Evolutionary conservation across 768 basidiomycete genomes (phyloP).

Genomic region (Trametes cingulata): DNA sequence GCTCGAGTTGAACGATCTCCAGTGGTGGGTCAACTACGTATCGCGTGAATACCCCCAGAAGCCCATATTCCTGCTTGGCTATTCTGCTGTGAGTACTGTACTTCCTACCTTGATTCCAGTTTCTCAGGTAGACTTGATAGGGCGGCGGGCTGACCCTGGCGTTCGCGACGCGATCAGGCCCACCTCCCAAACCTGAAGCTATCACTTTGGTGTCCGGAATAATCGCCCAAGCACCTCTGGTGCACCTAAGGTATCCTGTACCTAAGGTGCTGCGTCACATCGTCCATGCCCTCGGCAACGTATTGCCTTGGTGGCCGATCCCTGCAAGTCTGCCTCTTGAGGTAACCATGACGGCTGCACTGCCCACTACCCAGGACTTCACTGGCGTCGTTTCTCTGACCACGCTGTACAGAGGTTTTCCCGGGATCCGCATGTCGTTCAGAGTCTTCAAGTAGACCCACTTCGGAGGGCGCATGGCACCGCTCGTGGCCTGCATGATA

Average conservation of each 20-base stretch:
- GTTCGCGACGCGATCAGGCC: constrained; percentile 47
- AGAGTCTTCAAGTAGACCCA: constrained; percentile 55
- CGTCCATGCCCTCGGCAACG: constrained; percentile 44
- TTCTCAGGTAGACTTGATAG: no score
- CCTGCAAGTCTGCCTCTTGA: constrained; percentile 49
- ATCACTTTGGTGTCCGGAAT: constrained; percentile 54
- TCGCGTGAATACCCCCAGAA: constrained; percentile 42
- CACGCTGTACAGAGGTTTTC: constrained; percentile 59
- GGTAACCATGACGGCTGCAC: constrained; percentile 38
- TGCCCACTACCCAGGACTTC: no score
- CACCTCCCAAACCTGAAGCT: constrained; percentile 33
- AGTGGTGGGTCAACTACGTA: constrained; percentile 59
- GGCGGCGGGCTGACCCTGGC: constrained; percentile 64
- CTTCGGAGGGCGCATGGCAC: constrained; percentile 56
- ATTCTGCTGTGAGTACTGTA: constrained; percentile 60
- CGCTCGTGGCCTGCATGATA: constrained; percentile 15
- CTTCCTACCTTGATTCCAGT: no score
- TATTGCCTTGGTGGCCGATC: constrained; percentile 53
- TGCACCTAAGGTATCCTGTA: constrained; percentile 60
- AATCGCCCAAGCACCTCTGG: constrained; percentile 64
- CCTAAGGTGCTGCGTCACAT: constrained; percentile 48
- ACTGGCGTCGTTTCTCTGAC: no score
- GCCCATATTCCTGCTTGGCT: constrained; percentile 68
- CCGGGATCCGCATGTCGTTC: constrained; percentile 51
- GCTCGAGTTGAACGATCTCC: constrained; percentile 63